Evolutionary conservation across 257 asterid species (phyloP).

Genomic region (Penstemon newberryi): DNA sequence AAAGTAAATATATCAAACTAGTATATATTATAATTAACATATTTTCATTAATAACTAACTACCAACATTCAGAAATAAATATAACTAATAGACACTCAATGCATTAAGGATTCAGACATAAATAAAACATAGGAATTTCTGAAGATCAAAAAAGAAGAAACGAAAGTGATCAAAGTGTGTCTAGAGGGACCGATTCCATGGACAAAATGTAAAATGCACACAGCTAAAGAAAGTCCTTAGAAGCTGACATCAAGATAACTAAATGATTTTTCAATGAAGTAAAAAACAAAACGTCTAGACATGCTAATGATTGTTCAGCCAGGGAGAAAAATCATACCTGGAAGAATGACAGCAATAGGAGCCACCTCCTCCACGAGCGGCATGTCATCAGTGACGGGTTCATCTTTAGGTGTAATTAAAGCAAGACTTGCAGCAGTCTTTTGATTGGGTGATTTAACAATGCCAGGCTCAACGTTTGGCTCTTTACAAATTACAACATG

Average conservation of each 20-base stretch:
- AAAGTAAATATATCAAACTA: constrained; percentile 5
- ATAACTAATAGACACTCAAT: background rate
- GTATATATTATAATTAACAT: background rate
- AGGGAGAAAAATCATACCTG: constrained; percentile 48
- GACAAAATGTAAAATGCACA: constrained; percentile 4
- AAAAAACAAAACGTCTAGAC: constrained; percentile 11
- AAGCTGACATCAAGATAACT: constrained; percentile 10
- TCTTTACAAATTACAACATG: constrained; percentile 38
- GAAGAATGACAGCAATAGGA: constrained; percentile 45
- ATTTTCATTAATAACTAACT: background rate
- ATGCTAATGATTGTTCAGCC: constrained; percentile 3
- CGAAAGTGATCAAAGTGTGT: constrained; percentile 9
- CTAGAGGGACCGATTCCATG: constrained; percentile 17
- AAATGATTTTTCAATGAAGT: background rate
- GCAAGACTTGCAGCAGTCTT: constrained; percentile 33
- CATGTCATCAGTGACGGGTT: constrained; percentile 53
- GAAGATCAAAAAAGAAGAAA: constrained; percentile 1
- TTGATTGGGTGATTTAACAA: constrained; percentile 26
- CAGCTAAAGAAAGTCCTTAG: background rate
- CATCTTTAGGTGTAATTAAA: constrained; percentile 54
- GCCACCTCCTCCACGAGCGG: constrained; percentile 33
- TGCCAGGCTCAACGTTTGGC: constrained; percentile 34
- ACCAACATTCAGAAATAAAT: constrained; percentile 4
- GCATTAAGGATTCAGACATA: background rate
- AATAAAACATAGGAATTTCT: background rate